phyloP scores from a whole-genome alignment of 2,329 filamentous ascomycete genomes.

The Davidsoniella eucalypti region DNA sequence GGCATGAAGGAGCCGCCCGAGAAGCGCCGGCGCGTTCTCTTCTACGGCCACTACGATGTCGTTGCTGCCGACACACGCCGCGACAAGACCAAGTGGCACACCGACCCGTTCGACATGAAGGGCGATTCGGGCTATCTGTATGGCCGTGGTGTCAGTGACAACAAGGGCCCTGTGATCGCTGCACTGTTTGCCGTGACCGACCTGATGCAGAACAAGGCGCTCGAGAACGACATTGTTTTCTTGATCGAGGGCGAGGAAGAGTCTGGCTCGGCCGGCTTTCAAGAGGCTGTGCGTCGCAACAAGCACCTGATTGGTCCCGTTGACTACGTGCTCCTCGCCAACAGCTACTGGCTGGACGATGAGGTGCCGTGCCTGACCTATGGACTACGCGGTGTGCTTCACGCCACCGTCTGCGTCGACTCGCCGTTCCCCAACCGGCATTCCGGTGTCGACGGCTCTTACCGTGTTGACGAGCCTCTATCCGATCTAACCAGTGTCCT shows the following conservation, averaged over 20 bases:
- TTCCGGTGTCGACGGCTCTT: slow-evolving; percentile 90
- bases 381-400: slow-evolving; percentile 80
- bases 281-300: slow-evolving; percentile 61
- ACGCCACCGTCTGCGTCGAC: slow-evolving; percentile 78
- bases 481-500: slow-evolving; percentile 80
- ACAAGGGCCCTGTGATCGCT: slow-evolving; percentile 90
- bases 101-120: slow-evolving; percentile 76
- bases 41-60: slow-evolving; percentile 97
- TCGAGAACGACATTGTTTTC: slow-evolving; percentile 82
- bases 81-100: slow-evolving; percentile 53
- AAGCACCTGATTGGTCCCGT: slow-evolving; percentile 77
- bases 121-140: slow-evolving; percentile 88
- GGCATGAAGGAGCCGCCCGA: slow-evolving; percentile 51
- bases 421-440: slow-evolving; percentile 79
- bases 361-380: slow-evolving; percentile 92
- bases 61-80: slow-evolving; percentile 74
- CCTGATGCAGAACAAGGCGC: slow-evolving; percentile 62
- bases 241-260: slow-evolving; percentile 96
- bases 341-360: slow-evolving; percentile 98
- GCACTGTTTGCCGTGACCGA: slow-evolving; percentile 89
- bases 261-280: slow-evolving; percentile 80
- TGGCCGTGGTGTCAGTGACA: slow-evolving; percentile 89
- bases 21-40: slow-evolving; percentile 70
- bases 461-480: slow-evolving; percentile 75
- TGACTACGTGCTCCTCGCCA: slow-evolving; percentile 88